Evolutionary conservation across 352 stramenopile genomes (phyloP).

Genomic region (Phytopythium ostracodes): DNA sequence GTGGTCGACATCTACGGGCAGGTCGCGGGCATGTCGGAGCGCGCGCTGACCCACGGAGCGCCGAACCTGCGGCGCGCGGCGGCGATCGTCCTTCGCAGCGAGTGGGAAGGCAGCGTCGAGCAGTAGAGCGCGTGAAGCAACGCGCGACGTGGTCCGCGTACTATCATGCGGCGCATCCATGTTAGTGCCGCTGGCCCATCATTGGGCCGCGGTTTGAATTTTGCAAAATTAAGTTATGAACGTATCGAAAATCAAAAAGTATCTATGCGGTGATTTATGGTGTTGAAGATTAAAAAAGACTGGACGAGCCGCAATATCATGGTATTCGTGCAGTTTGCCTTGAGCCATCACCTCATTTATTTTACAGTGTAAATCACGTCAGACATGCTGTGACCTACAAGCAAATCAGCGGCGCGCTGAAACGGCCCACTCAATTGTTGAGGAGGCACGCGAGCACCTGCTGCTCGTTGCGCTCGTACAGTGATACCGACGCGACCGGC

Average conservation of each 20-base stretch:
- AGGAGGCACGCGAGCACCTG: no score
- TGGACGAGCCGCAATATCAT: not conserved
- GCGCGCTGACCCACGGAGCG: not conserved
- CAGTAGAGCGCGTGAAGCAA: not conserved
- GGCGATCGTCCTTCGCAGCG: not conserved
- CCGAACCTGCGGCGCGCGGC: constrained; percentile 3
- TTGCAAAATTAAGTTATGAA: not conserved
- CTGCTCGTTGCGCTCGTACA: no score
- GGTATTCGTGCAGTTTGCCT: no score
- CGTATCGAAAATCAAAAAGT: not conserved
- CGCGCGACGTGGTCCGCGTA: no score
- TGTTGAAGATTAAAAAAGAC: not conserved
- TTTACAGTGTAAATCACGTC: not conserved
- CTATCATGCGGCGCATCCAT: not conserved
- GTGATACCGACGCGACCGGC: no score
- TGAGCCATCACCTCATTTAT: not conserved
- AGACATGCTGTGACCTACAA: not conserved
- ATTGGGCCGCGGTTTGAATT: not conserved
- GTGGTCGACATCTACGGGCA: constrained; percentile 3
- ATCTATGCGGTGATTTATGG: not conserved
- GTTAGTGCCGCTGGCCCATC: not conserved
- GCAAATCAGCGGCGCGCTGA: not conserved
- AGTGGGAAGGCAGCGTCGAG: not conserved
- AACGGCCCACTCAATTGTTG: not conserved
- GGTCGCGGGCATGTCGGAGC: not conserved